Conservation (phyloP, 2,329 filamentous ascomycete genomes). For the Harringtonia aguacate region DNA sequence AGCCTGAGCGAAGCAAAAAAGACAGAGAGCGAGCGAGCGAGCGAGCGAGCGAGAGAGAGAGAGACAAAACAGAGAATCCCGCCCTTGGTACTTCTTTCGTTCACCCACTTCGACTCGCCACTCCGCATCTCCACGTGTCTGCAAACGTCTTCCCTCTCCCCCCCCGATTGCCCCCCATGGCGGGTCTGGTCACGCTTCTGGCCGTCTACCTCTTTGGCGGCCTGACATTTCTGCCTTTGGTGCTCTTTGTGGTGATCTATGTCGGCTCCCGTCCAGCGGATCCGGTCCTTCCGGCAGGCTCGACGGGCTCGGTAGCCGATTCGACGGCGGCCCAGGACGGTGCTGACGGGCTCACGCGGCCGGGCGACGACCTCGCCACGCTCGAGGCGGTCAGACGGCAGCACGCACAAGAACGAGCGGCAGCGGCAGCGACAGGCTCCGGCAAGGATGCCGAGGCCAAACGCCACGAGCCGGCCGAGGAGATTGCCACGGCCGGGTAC, state of each 20-base stretch:
- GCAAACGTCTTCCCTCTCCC: background rate
- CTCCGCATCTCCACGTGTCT: too few species aligned
- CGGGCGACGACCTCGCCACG: conserved; percentile 53
- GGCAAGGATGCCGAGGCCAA: conserved; percentile 31
- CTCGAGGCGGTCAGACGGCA: conserved; percentile 34
- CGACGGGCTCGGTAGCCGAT: too few species aligned
- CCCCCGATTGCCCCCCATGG: conserved; percentile 25
- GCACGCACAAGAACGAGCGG: conserved; percentile 32
- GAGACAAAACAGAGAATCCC: too few species aligned
- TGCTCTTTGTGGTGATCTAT: conserved; percentile 40
- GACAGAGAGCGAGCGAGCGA: too few species aligned
- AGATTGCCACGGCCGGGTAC: conserved; percentile 72
- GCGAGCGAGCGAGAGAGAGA: too few species aligned
- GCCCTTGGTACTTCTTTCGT: too few species aligned
- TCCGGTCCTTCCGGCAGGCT: conserved; percentile 38
- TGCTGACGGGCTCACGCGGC: conserved; percentile 31
- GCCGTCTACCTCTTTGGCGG: conserved; percentile 76
- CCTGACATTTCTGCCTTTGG: conserved; percentile 72
- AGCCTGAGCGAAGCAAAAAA: background rate
- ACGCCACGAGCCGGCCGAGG: conserved; percentile 50
- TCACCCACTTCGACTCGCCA: too few species aligned
- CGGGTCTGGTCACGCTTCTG: conserved; percentile 47
- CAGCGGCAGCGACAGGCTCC: conserved; percentile 35
- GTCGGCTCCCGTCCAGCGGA: conserved; percentile 59
- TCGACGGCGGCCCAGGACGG: conserved; percentile 14